A percentile compares a stretch with the other conserved stretches of the same genome.
Evolutionary conservation across 306 rosid genomes (phyloP).

Genomic region (Ziziphus jujuba): DNA sequence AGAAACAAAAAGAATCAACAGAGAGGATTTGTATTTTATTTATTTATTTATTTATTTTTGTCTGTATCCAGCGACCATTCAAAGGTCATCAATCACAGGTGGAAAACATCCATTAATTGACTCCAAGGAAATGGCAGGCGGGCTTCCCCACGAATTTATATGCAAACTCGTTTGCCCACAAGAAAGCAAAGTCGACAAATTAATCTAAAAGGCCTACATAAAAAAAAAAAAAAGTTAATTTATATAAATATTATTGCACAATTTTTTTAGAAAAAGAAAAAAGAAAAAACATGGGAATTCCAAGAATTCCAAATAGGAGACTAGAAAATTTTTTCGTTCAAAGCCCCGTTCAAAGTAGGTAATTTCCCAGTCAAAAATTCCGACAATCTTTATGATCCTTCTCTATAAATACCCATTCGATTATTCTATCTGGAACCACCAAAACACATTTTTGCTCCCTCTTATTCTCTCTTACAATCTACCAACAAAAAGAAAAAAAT

Average conservation of each 20-base stretch:
- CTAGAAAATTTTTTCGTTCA: conserved; percentile 15
- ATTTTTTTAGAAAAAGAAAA: not conserved
- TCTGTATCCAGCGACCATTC: not conserved
- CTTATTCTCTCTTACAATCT: no score
- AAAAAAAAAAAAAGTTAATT: no score
- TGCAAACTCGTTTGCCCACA: no score
- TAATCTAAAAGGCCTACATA: no score
- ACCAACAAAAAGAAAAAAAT: not conserved
- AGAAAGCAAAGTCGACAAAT: no score
- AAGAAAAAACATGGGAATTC: conserved; percentile 9
- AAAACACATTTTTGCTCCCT: not conserved
- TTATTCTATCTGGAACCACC: not conserved
- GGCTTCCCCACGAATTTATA: not conserved
- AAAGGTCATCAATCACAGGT: not conserved
- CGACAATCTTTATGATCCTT: conserved; percentile 4
- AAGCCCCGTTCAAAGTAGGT: conserved; percentile 8
- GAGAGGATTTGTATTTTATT: no score
- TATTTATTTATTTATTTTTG: not conserved
- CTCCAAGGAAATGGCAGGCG: not conserved
- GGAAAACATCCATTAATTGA: conserved; percentile 7
- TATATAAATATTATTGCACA: no score
- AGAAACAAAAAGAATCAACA: no score
- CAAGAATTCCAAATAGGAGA: conserved; percentile 4
- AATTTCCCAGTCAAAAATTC: conserved; percentile 29
- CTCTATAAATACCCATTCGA: conserved; percentile 44